Evolutionary conservation across 306 rosid species (phyloP), one percentile per base, ranked within the genome.

Genomic region (Erythrophleum fordii): DNA sequence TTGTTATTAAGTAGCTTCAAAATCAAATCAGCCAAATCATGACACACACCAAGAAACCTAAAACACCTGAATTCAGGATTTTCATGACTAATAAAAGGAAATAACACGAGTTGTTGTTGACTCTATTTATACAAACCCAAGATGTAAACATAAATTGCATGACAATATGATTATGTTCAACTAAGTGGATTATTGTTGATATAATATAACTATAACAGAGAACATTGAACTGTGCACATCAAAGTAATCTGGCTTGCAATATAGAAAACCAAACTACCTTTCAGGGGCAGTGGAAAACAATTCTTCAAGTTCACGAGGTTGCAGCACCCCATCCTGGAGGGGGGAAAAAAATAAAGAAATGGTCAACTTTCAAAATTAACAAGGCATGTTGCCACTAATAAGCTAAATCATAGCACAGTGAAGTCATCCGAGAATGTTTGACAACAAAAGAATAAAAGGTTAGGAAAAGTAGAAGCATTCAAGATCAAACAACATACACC

Each of bases 251-350:
- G n/a, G n/a, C n/a, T n/a, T n/a, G n/a, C n/a, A n/a, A n/a, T n/a
- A n/a, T n/a, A n/a, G n/a, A n/a, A 70, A 65, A 65, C 17, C 8
- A 4, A 37, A 9, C 75, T 87, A 95, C 99, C 98, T 89, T 79
- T 92, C 97, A 0, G 99, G 98, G 81, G 99, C 97, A 28, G 98
- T 95, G 56, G 99, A 95, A 90, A 95, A 95, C 73, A 95, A 76
- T 82, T 95, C 99, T 14, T 88, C 98, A 66, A 93, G 75, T 82
- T 95, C 99, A 41, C 91, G 98, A 65, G 99, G 89, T 70, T 87
- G 86, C 48, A 95, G 83, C 87, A 83, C 86, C 77, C 98, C 97
- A 85, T 95, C 98, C 99, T 95, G 82, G 49, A 72, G 65, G 22
- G 73, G n/a, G n/a, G n/a, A n/a, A 65, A 34, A 77, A 64, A 80